Evolutionary conservation across 2,329 filamentous ascomycete genomes (phyloP).

Genomic region (Colletotrichum sp.): DNA sequence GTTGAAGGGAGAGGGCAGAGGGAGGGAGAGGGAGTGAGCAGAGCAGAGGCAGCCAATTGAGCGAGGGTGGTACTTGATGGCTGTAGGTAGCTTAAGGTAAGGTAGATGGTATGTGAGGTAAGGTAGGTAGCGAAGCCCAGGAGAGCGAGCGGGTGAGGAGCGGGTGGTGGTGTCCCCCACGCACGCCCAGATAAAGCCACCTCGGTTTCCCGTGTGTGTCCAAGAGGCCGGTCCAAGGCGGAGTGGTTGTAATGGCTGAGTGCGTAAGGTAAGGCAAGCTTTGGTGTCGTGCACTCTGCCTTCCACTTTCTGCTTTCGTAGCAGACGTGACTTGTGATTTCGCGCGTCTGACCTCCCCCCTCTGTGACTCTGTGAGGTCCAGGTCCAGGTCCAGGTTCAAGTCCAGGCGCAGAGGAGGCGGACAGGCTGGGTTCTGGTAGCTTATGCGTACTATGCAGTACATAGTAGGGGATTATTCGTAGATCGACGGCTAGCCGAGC

Average conservation of each 20-base stretch:
- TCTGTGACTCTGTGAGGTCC: neutral
- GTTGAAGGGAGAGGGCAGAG: neutral
- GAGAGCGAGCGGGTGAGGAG: neutral
- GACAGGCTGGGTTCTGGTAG: neutral
- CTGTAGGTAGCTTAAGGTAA: neutral
- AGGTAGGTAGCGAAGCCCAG: neutral
- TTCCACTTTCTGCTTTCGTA: neutral
- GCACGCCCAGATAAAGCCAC: neutral
- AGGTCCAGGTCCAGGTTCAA: neutral
- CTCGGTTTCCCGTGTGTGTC: neutral
- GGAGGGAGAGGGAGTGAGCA: neutral
- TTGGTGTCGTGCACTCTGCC: neutral
- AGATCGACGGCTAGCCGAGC: constrained; percentile 21
- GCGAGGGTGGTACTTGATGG: neutral
- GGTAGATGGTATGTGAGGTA: neutral
- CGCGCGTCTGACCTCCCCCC: neutral
- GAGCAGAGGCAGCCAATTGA: neutral
- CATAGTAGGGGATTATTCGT: neutral
- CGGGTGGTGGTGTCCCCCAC: neutral
- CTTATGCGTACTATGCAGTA: neutral
- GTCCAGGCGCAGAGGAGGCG: neutral
- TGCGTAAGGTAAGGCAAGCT: neutral
- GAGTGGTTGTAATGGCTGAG: neutral
- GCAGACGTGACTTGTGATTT: neutral
- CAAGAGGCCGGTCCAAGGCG: neutral